Percentiles rank a stretch among this genome's conserved stretches.
Conservation (phyloP, 1,139 yeast genomes). For the Nakaseomyces delphensis region DNA sequence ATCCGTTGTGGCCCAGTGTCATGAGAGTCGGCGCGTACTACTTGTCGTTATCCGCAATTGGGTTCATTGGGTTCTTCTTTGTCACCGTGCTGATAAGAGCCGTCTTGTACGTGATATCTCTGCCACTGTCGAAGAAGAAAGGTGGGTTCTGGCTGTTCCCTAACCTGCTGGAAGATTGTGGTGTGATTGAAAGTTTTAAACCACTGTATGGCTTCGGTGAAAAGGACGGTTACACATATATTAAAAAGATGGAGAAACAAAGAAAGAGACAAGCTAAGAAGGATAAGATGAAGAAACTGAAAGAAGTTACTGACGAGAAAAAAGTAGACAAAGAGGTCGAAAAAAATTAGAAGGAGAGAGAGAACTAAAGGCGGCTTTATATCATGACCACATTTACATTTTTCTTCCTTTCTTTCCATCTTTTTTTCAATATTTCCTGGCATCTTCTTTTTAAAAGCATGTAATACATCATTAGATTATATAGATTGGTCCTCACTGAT, state of each 20-base stretch:
- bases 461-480: background rate
- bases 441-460: background rate
- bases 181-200: slow-evolving; percentile 82
- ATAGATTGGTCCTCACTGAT: too few relatives aligned
- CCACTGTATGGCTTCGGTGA: slow-evolving; percentile 88
- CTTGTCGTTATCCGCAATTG: slow-evolving; percentile 67
- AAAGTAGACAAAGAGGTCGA: background rate
- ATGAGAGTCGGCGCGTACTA: slow-evolving; percentile 92
- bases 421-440: too few relatives aligned
- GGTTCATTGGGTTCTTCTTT: slow-evolving; percentile 67
- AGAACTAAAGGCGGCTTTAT: background rate
- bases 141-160: slow-evolving; percentile 94
- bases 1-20: slow-evolving; percentile 92
- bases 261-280: slow-evolving; percentile 27
- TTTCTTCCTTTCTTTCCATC: too few relatives aligned
- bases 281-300: slow-evolving; percentile 7
- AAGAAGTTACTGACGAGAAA: background rate
- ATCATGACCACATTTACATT: too few relatives aligned
- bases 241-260: slow-evolving; percentile 31
- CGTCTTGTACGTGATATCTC: slow-evolving; percentile 50
- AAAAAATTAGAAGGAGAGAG: background rate
- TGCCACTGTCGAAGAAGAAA: slow-evolving; percentile 47
- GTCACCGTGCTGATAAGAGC: slow-evolving; percentile 72
- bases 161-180: slow-evolving; percentile 90
- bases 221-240: slow-evolving; percentile 29